Evolutionary conservation across 1,284 basidiomycete genomes (phyloP), one percentile per base, ranked within the genome.

Genomic region (Microbotryomycetes sp.): DNA sequence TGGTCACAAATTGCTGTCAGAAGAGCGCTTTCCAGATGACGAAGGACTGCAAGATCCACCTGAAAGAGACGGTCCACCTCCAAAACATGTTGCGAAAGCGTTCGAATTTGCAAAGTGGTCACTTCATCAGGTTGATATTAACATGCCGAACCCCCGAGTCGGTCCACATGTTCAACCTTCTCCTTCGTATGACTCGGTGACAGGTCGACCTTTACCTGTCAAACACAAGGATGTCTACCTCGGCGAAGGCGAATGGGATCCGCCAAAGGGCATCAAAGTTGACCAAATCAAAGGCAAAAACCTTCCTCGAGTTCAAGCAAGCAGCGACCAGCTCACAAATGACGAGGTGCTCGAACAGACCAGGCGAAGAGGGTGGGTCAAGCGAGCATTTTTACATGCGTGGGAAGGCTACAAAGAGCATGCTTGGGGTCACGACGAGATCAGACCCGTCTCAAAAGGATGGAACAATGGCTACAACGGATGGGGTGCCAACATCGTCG

Each of bases 401-500:
- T 84, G 81, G 74, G 75, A 76, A 25, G 81, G 79, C 3, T 85
- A 86, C 70, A 78, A 79, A 56, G 70, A 74, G 36, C 68, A 78
- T 63, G 83, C 84, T 2, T 83, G 79, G 66, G 82, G 83, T 1
- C 76, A 79, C 51, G 84, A 86, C 70, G 84, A 86, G 73, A 72
- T 86, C 22, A 70, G 73, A 16, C 79, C 84, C 2, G 70, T 83
- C 0, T 52, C 26, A 6, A 15, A 22, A 48, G 54, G 45, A 26
- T 22, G 73, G 74, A 5, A 78, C 79, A 6, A 70, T 67, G 2
- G 70, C 71, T 42, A 71, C 70, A 84, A 85, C 71, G 84, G 88
- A 7, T 96, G 92, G 92, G 90, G 89, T 15, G 86, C 92, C 0
- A 86, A 87, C 1, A 81, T 85, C 56, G 81, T 67, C 59, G 74